These are phyloP conservation scores for Mediolabrus comicus DNA, from an alignment of 108 stramenopile species.

Conservation along the genomic window DNA sequence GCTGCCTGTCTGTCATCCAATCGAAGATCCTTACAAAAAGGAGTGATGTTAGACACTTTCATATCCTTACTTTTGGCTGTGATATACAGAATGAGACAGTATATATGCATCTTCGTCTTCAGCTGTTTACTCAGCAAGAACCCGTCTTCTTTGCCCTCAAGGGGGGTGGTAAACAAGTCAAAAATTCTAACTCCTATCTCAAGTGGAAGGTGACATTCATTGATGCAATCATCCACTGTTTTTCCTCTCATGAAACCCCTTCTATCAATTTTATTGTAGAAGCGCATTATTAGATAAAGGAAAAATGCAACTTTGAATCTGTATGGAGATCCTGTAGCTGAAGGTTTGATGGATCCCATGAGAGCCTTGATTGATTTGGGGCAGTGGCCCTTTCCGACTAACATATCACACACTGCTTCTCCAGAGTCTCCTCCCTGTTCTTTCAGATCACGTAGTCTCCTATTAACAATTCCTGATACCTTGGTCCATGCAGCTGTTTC, in stretches of 20 bases:
- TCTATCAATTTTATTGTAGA: constrained; percentile 45
- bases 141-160: constrained; percentile 33
- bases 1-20: constrained; percentile 54
- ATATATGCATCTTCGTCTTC: constrained; percentile 57
- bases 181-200: constrained; percentile 58
- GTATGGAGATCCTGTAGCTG: constrained; percentile 35
- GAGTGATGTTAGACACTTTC: constrained; percentile 55
- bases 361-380: constrained; percentile 44
- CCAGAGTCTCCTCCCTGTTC: constrained; percentile 25
- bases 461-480: constrained; percentile 64
- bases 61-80: constrained; percentile 65
- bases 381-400: constrained; percentile 42
- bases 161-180: constrained; percentile 60
- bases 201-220: constrained; percentile 50
- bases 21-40: constrained; percentile 63
- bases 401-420: constrained; percentile 21
- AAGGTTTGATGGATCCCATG: constrained; percentile 33
- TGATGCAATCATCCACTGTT: constrained; percentile 39
- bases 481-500: constrained; percentile 54
- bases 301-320: constrained; percentile 59
- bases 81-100: constrained; percentile 70
- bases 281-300: constrained; percentile 55
- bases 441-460: constrained; percentile 41
- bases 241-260: constrained; percentile 39
- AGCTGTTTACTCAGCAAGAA: constrained; percentile 54